A percentile compares a stretch with the other conserved stretches of the same genome.
Conservation (phyloP, 495 filamentous ascomycete species). For the Podospora sp. region DNA sequence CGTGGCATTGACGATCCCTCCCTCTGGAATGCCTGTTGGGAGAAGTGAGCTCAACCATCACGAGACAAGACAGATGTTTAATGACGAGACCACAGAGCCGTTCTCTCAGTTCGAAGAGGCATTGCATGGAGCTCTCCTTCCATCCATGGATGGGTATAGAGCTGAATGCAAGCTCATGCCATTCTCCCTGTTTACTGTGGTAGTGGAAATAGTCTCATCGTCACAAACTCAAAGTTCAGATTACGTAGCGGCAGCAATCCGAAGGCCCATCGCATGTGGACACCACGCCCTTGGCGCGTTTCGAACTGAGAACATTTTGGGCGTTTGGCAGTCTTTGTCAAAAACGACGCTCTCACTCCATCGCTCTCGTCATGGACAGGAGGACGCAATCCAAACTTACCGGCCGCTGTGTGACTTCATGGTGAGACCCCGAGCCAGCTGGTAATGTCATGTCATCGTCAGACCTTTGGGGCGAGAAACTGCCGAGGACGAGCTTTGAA, state of each 20-base stretch:
- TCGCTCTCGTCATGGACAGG: background rate
- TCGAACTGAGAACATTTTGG: slow-evolving; percentile 10
- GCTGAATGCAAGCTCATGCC: too few species aligned
- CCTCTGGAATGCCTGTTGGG: background rate
- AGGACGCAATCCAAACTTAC: slow-evolving; percentile 13
- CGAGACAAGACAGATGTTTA: too few species aligned
- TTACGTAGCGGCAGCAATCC: too few species aligned
- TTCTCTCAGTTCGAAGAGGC: too few species aligned
- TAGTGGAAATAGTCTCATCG: background rate
- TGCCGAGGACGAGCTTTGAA: slow-evolving; percentile 9
- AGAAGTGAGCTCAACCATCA: too few species aligned
- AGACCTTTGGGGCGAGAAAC: slow-evolving; percentile 2
- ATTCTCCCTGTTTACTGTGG: too few species aligned
- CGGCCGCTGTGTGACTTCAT: slow-evolving; percentile 5
- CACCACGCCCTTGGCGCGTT: slow-evolving; percentile 1
- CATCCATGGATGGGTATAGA: too few species aligned
- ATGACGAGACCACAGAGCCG: too few species aligned
- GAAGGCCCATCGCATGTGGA: background rate
- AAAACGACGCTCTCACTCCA: slow-evolving; percentile 5
- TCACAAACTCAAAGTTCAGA: background rate
- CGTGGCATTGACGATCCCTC: background rate
- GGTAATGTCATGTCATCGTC: slow-evolving; percentile 9
- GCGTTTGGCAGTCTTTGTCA: background rate
- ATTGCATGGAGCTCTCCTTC: too few species aligned
- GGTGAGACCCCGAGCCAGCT: slow-evolving; percentile 1